Evolutionary conservation across 805 yeast species (phyloP), one percentile per base, ranked within the genome.

Genomic region (Tetrapisispora fleetii): DNA sequence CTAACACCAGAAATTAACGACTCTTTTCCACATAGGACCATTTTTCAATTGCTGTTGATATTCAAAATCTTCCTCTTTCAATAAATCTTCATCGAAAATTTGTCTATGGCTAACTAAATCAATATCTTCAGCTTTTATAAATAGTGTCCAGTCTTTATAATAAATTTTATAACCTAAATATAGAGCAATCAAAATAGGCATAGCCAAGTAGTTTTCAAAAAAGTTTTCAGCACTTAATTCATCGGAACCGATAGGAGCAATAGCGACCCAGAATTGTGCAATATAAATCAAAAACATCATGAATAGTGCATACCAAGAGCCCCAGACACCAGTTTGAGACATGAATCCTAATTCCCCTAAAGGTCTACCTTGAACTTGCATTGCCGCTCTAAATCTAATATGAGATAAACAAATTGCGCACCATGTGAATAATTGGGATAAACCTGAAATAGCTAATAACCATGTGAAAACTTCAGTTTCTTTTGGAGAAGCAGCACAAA

Each of bases 191-290:
- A 75, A 64, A 36, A 77, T 72, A 13, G 75, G 73, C 49, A 71
- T 69, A 32, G 79, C 78, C 48, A 77, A 58, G 54, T 72, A 74
- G 37, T 70, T 66, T 53, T 68, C 67, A 57, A 77, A 73, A 60
- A 76, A 75, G 21, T 52, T 58, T 40, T 62, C 58, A 8, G 79
- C 83, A 43, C 65, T 62, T 37, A 70, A 57, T 37, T 49, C 56
- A 6, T 55, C 58, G 14, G 45, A 50, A 27, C 65, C 66, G 46
- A 81, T 64, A 44, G 87, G 85, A 59, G 71, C 79, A 46, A 80
- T 63, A 9, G 85, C 82, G 44, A 80, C 75, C 81, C 84, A 81
- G 62, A 81, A 79, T 59, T 80, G 85, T 2, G 80, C 83, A 46
- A 75, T 64, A 24, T 80, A 57, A 30, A 80, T 73, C 49, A 80